Evolutionary conservation across 805 yeast species (phyloP), one percentile per base, ranked within the genome.

Genomic region (Candida cerambycidarum): DNA sequence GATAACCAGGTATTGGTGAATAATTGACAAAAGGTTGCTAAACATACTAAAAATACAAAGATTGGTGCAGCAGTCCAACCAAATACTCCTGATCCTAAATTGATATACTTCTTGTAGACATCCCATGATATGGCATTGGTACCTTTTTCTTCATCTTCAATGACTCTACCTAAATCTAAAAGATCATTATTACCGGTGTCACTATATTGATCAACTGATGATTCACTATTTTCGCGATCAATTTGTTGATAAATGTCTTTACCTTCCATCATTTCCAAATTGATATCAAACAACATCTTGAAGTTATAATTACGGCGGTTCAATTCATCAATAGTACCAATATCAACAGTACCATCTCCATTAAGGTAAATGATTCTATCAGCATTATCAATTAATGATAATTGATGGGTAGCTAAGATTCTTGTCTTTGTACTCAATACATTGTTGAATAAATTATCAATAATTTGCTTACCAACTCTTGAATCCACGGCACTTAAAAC

Each of bases 221-320:
- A n/a, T 33, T 25, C 38, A 38, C 5, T 32, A 42, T 24, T 14
- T 15, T 39, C 46, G 9, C 38, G 37, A 29, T 39, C 39, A n/a
- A 5, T 9, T 13, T 23, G 24, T 29, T 12, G 14, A 23, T 34
- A 31, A 21, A 32, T 32, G 23, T 43, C 50, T 38, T 48, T 44
- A 25, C 37, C 42, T 19, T 43, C 50, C 33, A 42, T 30, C 47
- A 42, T 38, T 34, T 44, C 47, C 10, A 41, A 44, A 44, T 73
- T 64, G 51, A 63, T 78, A 32, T 76, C 72, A 65, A 82, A 69
- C 52, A 83, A 66, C 11, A 72, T 68, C 15, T 62, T 63, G 54
- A 86, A 82, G 7, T 69, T 73, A 2, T 53, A 39, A 48, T 76
- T 82, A 43, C 64, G 55, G 5, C 32, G 38, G 14, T 46, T 47